Base-by-base conservation (phyloP, 1,284 basidiomycete species). In the Xerocomus minutiporus region DNA sequence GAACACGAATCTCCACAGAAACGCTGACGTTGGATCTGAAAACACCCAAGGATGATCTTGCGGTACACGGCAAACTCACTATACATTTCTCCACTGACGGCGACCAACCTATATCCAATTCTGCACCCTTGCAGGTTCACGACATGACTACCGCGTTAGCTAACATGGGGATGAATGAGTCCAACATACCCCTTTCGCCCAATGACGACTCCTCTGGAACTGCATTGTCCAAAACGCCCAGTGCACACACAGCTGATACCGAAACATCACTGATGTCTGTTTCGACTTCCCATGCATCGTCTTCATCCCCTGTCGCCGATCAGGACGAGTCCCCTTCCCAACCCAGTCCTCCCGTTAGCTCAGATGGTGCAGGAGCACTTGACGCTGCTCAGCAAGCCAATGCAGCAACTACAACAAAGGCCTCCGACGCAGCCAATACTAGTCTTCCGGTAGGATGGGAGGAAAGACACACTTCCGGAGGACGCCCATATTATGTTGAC, bases 381-480 rank as follows among this genome's bases (percentile, higher is more conserved):
- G 31, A 45, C 1, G 38, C 47, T 29, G 32, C 52, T 35, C 69
- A 54, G 26, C 62, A 56, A 32, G 53, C 68, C 26, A 57, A 65
- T 35, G 47, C 70, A 12, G 47, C 69, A 17, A 52, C 39, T 17
- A 2, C 55, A 9, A 25, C 68, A 51, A 51, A 73, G 50, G 44
- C 67, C 28, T 54, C 73, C n/a, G 53, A 71, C 2, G 51, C 68
- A 48, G 47, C 58, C 55, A 76, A 73, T 54, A 20, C 20, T 20
- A 20, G 20, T 49, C 77, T 97, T 31, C 93, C 93, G 1, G 84
- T 91, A 54, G 94, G 93, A 3, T 97, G 93, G 93, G 94, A 97
- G 68, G 94, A 97, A 72, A 83, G 94, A 44, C 93, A 92, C 72
- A 96, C 94, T 4, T 91, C 93, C 2, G 93, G 96, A 72, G 93